Evolutionary conservation across 768 basidiomycete species (phyloP).

Genomic region (Amanita exitialis): DNA sequence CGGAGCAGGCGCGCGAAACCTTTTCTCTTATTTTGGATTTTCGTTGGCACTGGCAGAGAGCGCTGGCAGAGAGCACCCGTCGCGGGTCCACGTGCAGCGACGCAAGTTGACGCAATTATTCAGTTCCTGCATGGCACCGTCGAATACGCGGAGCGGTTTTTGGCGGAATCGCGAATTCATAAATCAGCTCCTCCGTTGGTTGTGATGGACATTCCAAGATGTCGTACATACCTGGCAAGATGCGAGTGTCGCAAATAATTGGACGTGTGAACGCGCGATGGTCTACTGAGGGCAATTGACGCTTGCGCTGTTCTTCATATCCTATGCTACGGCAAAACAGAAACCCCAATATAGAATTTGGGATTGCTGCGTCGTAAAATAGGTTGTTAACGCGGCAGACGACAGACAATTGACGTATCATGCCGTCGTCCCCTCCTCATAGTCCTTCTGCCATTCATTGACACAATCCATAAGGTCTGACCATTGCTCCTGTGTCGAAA

Average conservation of each 20-base stretch:
- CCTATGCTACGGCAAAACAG: slow-evolving; percentile 66
- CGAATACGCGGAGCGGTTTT: slow-evolving; percentile 24
- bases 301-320: slow-evolving; percentile 48
- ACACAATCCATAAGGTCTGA: slow-evolving; percentile 35
- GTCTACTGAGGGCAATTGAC: neutral
- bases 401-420: slow-evolving; percentile 22
- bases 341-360: slow-evolving; percentile 44
- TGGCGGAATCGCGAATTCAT: slow-evolving; percentile 61
- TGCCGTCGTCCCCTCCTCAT: slow-evolving; percentile 29
- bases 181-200: neutral
- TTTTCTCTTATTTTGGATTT: too few relatives aligned
- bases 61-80: slow-evolving; percentile 33
- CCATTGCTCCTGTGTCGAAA: slow-evolving; percentile 30
- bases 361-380: slow-evolving; percentile 28
- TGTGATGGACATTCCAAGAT: slow-evolving; percentile 34
- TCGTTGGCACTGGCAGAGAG: neutral
- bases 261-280: slow-evolving; percentile 9
- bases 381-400: neutral
- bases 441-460: slow-evolving; percentile 39
- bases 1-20: too few relatives aligned
- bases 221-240: slow-evolving; percentile 47
- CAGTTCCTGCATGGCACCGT: slow-evolving; percentile 38
- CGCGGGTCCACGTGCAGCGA: slow-evolving; percentile 72
- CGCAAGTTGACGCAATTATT: slow-evolving; percentile 50
- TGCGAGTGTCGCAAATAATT: slow-evolving; percentile 55